phyloP scores from a whole-genome alignment of 2,329 filamentous ascomycete genomes.

The Fusarium musae region DNA sequence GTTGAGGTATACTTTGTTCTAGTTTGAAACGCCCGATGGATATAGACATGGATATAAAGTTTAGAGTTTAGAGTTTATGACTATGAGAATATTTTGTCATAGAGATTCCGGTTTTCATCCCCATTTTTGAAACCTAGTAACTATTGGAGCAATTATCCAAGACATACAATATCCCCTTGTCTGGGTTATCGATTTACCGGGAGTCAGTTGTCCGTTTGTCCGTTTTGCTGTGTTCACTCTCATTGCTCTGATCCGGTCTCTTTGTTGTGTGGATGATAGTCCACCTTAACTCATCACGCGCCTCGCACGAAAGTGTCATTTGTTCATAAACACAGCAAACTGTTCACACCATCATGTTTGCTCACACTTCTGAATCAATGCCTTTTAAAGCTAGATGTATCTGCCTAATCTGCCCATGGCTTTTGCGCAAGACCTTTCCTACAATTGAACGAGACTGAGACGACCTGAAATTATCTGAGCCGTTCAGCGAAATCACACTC shows the following conservation, averaged over 20 bases:
- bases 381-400: not conserved
- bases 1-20: conserved; percentile 23
- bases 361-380: not conserved
- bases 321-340: not conserved
- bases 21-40: not conserved
- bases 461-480: not conserved
- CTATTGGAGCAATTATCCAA: fast-evolving
- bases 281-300: not conserved
- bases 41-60: not conserved
- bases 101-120: not conserved
- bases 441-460: not conserved
- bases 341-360: not conserved
- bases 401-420: not conserved
- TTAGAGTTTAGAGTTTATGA: conserved; percentile 4
- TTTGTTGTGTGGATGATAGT: not conserved
- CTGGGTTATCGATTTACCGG: not conserved
- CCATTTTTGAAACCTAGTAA: fast-evolving
- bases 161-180: fast-evolving
- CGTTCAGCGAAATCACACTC: fast-evolving
- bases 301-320: not conserved
- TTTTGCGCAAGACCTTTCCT: not conserved
- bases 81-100: not conserved
- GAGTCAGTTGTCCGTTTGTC: fast-evolving
- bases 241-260: not conserved
- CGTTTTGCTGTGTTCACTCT: not conserved